Base-by-base conservation (phyloP, 75 land plant species). In the Cunninghamia lanceolata region DNA sequence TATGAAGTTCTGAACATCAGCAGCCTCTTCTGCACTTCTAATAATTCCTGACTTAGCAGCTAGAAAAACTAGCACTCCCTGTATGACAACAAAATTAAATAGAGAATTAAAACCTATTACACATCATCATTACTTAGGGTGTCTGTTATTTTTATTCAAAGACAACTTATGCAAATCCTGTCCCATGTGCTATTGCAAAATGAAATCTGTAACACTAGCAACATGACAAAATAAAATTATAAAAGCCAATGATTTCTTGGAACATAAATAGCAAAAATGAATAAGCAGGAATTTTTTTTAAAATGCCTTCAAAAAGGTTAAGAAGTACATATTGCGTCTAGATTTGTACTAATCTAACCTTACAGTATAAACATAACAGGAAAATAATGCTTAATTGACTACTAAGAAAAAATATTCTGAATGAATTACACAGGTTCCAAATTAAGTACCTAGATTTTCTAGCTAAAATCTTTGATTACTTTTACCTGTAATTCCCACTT, bases 1-100 rank as follows among this genome's bases (percentile, higher is more conserved):
- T 8, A 86, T n/a, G 84, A 90, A 88, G 47, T 91, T 91, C 76
- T 91, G 92, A 47, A 82, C 82, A 83, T 91, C 91, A 34, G 91
- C 91, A 86, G 91, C 90, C 19, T 85, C 92, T 35, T 91, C 92
- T 50, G 89, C 85, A 75, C 76, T 91, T 87, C 88, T 87, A 78
- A 90, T 91, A 32, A 88, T 78, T 8, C 92, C 87, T 30, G 73
- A 89, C 54, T 85, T 85, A 16, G 89, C 89, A 52, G 89, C 85
- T 9, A 91, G 84, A 35, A 85, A 87, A 47, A 91, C 86, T 46
- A 88, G 56, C 10, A 91, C 92, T 76, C 92, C 92, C 92, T 91
- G 92, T 43, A 82, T 19, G 19, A 39, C 45, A 73, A 85, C 14
- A 39, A 19, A 42, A 13, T 17, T n/a, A 83, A 16, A 83, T 53